A percentile compares a stretch with the other conserved stretches of the same genome.
phyloP scores from a whole-genome alignment of 2,329 filamentous ascomycete species.

The Coniochaeta hoffmannii region DNA sequence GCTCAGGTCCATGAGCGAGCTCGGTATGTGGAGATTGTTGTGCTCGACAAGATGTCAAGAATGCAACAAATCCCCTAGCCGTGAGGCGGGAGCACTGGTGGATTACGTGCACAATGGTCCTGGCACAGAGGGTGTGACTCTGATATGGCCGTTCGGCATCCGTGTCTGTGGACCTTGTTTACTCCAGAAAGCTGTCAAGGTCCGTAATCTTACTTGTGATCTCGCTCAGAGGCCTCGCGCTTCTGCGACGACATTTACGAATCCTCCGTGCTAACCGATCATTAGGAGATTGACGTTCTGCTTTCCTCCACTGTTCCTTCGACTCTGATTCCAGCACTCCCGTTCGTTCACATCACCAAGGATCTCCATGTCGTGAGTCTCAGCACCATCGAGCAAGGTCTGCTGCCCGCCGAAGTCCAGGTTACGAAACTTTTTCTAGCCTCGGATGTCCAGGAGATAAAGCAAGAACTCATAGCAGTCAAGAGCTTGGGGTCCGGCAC shows the following conservation, averaged over 20 bases:
- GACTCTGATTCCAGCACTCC: constrained; percentile 58
- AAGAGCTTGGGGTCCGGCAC: constrained; percentile 60
- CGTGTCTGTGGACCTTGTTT: constrained; percentile 63
- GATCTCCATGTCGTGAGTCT: constrained; percentile 54
- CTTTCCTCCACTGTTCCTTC: constrained; percentile 54
- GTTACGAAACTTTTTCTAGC: constrained; percentile 61
- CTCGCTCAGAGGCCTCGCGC: background rate
- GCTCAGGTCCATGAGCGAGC: constrained; percentile 56
- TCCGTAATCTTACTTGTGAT: constrained; percentile 26
- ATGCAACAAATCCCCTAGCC: constrained; percentile 42
- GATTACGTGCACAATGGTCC: constrained; percentile 54
- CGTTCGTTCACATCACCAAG: constrained; percentile 58
- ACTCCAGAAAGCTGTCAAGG: constrained; percentile 53
- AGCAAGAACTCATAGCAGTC: constrained; percentile 54
- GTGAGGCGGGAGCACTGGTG: constrained; percentile 17
- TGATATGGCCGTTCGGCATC: constrained; percentile 66
- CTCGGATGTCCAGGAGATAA: constrained; percentile 54
- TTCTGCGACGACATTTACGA: background rate
- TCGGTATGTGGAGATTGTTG: constrained; percentile 69
- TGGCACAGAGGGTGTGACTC: constrained; percentile 49
- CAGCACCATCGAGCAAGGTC: constrained; percentile 42
- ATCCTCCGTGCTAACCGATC: constrained; percentile 1
- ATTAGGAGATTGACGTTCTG: constrained; percentile 62
- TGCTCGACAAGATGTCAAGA: constrained; percentile 59
- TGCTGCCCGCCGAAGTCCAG: constrained; percentile 36